A percentile compares a stretch with the other conserved stretches of the same genome.
Conservation (phyloP, 2,329 filamentous ascomycete species). For the Dryadomyces quercivorus region DNA sequence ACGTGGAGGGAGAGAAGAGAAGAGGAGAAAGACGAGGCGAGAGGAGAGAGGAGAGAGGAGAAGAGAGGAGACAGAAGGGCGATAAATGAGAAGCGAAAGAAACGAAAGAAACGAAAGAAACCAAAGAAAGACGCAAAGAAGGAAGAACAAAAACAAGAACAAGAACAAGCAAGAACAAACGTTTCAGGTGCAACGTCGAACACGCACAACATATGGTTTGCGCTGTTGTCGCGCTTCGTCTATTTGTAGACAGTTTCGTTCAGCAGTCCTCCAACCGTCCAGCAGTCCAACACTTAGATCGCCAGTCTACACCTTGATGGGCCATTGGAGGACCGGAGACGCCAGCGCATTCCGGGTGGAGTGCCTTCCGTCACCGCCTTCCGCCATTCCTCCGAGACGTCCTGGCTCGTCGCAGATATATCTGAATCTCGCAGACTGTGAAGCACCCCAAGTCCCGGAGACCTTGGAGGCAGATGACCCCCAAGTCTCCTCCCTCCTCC, state of each 20-base stretch:
- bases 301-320: slow-evolving; percentile 1
- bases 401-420: background rate
- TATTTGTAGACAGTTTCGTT: no score
- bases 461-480: no score
- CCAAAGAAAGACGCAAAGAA: no score
- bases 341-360: background rate
- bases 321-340: background rate
- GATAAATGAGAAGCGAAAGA: no score
- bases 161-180: background rate
- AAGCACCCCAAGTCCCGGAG: no score
- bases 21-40: no score
- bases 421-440: background rate
- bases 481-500: no score
- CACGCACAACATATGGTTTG: background rate
- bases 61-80: no score
- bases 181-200: slow-evolving; percentile 1
- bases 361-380: background rate
- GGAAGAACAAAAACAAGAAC: background rate
- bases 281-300: background rate
- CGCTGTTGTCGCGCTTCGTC: background rate
- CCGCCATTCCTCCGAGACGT: background rate
- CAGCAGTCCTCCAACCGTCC: no score
- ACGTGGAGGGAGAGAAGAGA: no score
- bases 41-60: no score
- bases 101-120: no score